Base-by-base conservation (phyloP, 257 asterid genomes). In the Datura wrightii region DNA sequence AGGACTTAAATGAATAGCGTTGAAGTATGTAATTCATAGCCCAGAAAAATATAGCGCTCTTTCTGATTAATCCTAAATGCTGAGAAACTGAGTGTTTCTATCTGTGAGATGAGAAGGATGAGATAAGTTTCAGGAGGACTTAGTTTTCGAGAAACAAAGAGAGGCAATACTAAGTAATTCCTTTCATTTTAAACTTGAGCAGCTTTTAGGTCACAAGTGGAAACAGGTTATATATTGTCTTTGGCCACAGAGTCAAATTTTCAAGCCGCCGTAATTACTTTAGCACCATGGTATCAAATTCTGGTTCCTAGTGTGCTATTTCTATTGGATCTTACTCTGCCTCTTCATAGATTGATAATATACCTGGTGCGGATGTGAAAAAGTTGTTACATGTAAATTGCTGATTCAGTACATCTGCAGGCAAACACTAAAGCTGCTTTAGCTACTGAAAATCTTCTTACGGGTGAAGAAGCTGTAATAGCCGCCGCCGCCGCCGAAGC, bases 401-500 rank as follows among this genome's bases (percentile, higher is more conserved):
- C 63, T 79, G 19, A 79, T 66, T 89, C 14, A 70, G 67, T 88
- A 81, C 56, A 59, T 60, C 36, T 89, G 86, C 92, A 95, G 99
- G 85, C 89, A 76, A 88, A 86, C 82, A 84, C 83, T 82, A 91
- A 90, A 79, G 88, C 92, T 55, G 85, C 88, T 79, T 89, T 89
- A 85, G 90, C 89, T 65, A 89, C 87, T 67, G 93, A 91, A 82
- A 82, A 86, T 60, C 93, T 93, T 85, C 87, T 90, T 87, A 89
- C 93, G 79, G 88, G 88, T 84, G 98, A 94, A 90, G 98, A 94
- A 88, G 94, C 98, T 70, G 88, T 88, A 44, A 89, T 96, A 82
- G 90, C 93, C 72, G 98, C 97, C 56, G 95, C 98, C 85, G 98
- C 98, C 46, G 92, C 98, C 52, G 98, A 96, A 89, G 97, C 97